Evolutionary conservation across 768 basidiomycete species (phyloP), one percentile per base, ranked within the genome.

Genomic region (Suillus decipiens): DNA sequence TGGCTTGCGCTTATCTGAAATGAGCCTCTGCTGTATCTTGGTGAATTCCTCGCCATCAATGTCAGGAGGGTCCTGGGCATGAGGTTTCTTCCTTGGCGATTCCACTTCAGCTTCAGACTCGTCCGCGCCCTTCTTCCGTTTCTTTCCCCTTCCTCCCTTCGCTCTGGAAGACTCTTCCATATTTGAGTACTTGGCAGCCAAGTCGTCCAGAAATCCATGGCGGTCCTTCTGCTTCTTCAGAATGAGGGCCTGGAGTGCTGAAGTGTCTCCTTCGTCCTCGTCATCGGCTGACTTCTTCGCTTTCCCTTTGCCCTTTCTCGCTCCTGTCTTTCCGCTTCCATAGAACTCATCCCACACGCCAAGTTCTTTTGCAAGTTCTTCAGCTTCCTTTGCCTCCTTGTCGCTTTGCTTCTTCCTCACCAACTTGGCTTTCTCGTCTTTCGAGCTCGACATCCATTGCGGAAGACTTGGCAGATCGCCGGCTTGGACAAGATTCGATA

Each of bases 321-420:
- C 78, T 8, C 86, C 84, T 1, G 81, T 74, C 75, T 89, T 91
- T 4, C 90, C 92, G 65, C 81, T 86, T 5, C 90, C 92, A 70
- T 92, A 94, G 69, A 95, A 95, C 68, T 95, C 93, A 61, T 97
- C 95, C 93, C 94, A 96, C 11, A 97, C 91, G 2, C 95, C 95
- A 17, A 98, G 76, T 66, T 93, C 92, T 67, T 87, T 92, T 6
- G 95, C 95, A 47, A 89, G 77, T 22, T 84, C 80, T 74, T 93
- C 95, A 4, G 95, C 95, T 69, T 96, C 93, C 61, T 79, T 78
- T 2, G 92, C 93, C 73, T 96, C 95, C 73, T 88, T 89, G 65
- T 87, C 81, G 1, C 87, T 84, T 69, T 85, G 84, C 74, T 90
- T 93, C 78, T 82, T 84, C 50, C 95, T 83, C 22, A 87, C 84